Evolutionary conservation across 768 basidiomycete species (phyloP).

Genomic region (Agrocybe praecox): DNA sequence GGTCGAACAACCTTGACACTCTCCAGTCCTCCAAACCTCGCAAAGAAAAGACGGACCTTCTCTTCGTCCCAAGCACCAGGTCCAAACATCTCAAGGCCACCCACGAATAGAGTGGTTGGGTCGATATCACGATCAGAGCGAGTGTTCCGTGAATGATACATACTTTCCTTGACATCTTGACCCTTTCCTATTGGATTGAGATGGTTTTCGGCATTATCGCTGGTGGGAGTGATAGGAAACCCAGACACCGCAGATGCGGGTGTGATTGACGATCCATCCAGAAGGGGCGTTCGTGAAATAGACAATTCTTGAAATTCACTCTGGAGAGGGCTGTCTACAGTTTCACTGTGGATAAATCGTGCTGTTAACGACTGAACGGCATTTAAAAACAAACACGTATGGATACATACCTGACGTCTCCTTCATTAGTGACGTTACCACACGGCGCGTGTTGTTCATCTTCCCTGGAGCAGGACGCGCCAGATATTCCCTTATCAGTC

Average conservation of each 20-base stretch:
- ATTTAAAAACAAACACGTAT: not conserved
- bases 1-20: slow-evolving; percentile 68
- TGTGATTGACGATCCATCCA: slow-evolving; percentile 51
- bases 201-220: slow-evolving; percentile 28
- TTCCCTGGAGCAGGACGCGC: not conserved
- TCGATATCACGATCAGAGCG: slow-evolving; percentile 50
- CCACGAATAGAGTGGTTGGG: slow-evolving; percentile 74
- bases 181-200: slow-evolving; percentile 23
- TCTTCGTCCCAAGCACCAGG: slow-evolving; percentile 70
- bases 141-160: slow-evolving; percentile 18
- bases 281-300: slow-evolving; percentile 43
- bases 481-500: not conserved
- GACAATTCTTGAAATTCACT: slow-evolving; percentile 38
- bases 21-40: slow-evolving; percentile 65
- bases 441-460: not conserved
- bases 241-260: slow-evolving; percentile 50
- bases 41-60: slow-evolving; percentile 60
- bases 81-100: slow-evolving; percentile 69
- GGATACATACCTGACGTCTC: not conserved
- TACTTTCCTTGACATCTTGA: slow-evolving; percentile 24
- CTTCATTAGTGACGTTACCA: not conserved
- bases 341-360: not conserved
- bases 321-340: not conserved
- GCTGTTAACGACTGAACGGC: not conserved
- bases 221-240: slow-evolving; percentile 53